These are phyloP conservation scores for Pistacia atlantica DNA, from an alignment of 345 rosid species.

Conservation along the genomic window DNA sequence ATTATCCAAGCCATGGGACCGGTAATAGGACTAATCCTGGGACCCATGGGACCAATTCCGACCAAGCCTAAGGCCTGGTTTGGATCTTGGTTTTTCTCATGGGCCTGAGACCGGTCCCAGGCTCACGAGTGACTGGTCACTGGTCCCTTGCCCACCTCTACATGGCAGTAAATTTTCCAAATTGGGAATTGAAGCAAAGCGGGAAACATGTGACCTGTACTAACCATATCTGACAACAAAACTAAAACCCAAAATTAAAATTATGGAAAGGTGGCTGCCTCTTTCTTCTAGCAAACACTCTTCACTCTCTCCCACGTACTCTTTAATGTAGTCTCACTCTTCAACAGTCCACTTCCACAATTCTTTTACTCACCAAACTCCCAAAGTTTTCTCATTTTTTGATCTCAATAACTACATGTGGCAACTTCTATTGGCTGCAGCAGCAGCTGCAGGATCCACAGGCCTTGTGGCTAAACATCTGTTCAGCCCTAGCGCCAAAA, in stretches of 20 bases:
- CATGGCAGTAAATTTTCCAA: neutral
- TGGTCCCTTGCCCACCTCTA: no score
- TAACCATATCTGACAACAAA: neutral
- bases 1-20: no score
- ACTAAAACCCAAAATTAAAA: neutral
- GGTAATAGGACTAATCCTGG: no score
- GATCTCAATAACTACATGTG: constrained; percentile 45
- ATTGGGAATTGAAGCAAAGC: constrained; percentile 37
- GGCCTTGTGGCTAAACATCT: constrained; percentile 61
- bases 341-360: neutral
- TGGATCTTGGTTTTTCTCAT: no score
- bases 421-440: constrained; percentile 76
- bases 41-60: no score
- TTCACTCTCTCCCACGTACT: constrained; percentile 16
- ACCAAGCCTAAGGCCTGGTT: no score
- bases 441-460: constrained; percentile 74
- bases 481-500: constrained; percentile 22
- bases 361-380: neutral
- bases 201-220: constrained; percentile 58
- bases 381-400: neutral
- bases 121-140: no score
- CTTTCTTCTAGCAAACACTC: constrained; percentile 1
- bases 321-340: constrained; percentile 14
- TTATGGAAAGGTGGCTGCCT: neutral
- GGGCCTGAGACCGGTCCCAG: no score